Base-by-base conservation (phyloP, 2,329 filamentous ascomycete genomes). In the Colletotrichum agaves region DNA sequence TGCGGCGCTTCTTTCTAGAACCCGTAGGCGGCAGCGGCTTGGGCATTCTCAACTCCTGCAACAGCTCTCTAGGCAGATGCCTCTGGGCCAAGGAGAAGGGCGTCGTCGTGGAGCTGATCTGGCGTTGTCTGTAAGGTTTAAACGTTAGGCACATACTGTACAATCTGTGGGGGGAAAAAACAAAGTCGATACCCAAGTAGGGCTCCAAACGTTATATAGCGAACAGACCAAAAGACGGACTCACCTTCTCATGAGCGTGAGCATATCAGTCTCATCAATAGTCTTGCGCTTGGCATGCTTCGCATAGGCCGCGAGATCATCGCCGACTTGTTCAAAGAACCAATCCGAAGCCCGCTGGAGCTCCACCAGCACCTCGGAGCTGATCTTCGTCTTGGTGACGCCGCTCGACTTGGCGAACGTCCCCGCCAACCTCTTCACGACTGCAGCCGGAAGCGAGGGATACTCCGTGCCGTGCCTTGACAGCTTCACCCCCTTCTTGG, bases 311-410 rank as follows among this genome's bases (percentile, higher is more conserved):
- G 88, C 87, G 61, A 97, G 80, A 75, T 97, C 93, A 68, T 94
- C 91, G 53, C 92, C 89, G 2, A 92, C 82, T 78, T 97, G 94
- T 79, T 97, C 93, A 76, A 97, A 97, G 78, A 94, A 97, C 91
- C 93, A 96, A 69, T 97, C 93, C 3, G 92, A 92, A 1, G 93
- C 93, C 75, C 93, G 90, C 74, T 91, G 89, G 61, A 97, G 88
- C 4, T 91, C 90, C 33, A 87, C 85, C 41, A 97, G 81, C 2
- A 92, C 90, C 58, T 96, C 92, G 50, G 91, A 88, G 64, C 85
- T 89, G 52, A 97, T 87, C 71, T 90, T 92, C 5, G 87, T 82
- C 72, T 91, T 93, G 72, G 85, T 85, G 10, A 85, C 82, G 19
- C 90, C 89, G 49, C 89, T 87, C 4, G 87, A 88, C 72, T 89